Evolutionary conservation across 805 yeast genomes (phyloP).

Genomic region (Blastobotrys parvus): DNA sequence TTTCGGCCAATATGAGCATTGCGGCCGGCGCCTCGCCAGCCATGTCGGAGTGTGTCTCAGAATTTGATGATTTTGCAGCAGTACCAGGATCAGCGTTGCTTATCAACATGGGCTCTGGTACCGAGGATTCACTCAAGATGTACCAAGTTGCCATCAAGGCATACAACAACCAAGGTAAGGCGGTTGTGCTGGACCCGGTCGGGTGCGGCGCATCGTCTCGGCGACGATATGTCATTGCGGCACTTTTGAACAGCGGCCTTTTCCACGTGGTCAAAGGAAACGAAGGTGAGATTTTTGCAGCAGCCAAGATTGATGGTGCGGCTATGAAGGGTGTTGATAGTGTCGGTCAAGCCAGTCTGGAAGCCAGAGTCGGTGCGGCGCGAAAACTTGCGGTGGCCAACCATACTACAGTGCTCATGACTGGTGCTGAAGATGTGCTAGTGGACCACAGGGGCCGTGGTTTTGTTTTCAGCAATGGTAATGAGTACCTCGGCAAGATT

Average conservation of each 20-base stretch:
- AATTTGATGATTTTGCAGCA: conserved; percentile 56
- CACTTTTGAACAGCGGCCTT: conserved; percentile 48
- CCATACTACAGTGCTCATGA: conserved; percentile 57
- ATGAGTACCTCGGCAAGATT: conserved; percentile 51
- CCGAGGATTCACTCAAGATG: conserved; percentile 34
- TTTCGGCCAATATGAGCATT: conserved; percentile 78
- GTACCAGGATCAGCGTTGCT: conserved; percentile 50
- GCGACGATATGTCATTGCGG: conserved; percentile 41
- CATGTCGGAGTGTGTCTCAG: conserved; percentile 69
- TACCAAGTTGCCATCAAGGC: conserved; percentile 45
- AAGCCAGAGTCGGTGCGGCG: conserved; percentile 35
- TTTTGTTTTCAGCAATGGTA: conserved; percentile 45
- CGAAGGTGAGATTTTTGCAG: conserved; percentile 62
- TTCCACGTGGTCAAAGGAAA: conserved; percentile 71
- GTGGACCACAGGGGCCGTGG: conserved; percentile 34
- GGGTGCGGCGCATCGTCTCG: conserved; percentile 76
- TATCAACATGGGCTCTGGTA: conserved; percentile 67
- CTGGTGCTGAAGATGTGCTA: conserved; percentile 52
- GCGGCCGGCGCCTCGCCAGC: conserved; percentile 83
- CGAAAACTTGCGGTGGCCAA: conserved; percentile 41
- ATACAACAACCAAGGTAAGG: conserved; percentile 49
- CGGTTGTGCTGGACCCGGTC: conserved; percentile 84
- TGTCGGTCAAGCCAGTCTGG: conserved; percentile 13
- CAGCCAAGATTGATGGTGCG: conserved; percentile 40
- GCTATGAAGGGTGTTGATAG: conserved; percentile 72